phyloP scores from a whole-genome alignment of 1,284 basidiomycete genomes.

The Naganishia cerealis region DNA sequence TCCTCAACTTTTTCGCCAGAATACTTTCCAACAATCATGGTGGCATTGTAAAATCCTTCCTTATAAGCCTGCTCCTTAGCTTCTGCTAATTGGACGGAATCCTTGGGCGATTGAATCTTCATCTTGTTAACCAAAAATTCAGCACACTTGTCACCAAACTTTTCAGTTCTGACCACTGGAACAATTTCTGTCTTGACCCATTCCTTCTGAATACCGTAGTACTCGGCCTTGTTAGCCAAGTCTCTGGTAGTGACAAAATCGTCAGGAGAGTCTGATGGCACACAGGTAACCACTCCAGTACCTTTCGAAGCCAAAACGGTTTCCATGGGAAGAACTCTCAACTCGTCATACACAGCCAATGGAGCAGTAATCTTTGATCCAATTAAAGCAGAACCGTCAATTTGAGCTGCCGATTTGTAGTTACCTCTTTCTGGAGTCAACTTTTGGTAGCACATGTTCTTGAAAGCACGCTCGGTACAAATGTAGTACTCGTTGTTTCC shows the following conservation, averaged over 20 bases:
- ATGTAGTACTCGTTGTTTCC: slow-evolving; percentile 84
- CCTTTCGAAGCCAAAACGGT: slow-evolving; percentile 94
- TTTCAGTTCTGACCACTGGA: slow-evolving; percentile 82
- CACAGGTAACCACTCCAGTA: slow-evolving; percentile 96
- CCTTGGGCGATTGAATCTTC: slow-evolving; percentile 95
- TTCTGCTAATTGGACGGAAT: slow-evolving; percentile 85
- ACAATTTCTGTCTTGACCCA: slow-evolving; percentile 86
- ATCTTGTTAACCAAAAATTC: slow-evolving; percentile 79
- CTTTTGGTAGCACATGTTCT: slow-evolving; percentile 95
- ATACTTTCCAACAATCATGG: slow-evolving; percentile 84
- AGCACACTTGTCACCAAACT: slow-evolving; percentile 89
- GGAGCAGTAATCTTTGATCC: slow-evolving; percentile 91
- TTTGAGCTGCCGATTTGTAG: slow-evolving; percentile 70
- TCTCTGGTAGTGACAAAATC: slow-evolving; percentile 90
- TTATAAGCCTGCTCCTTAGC: slow-evolving; percentile 98
- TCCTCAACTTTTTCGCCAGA: slow-evolving; percentile 84
- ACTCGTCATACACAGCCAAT: slow-evolving; percentile 75
- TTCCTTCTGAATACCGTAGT: slow-evolving; percentile 87
- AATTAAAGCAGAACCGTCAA: slow-evolving; percentile 76
- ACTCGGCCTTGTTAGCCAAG: slow-evolving; percentile 93
- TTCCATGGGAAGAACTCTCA: slow-evolving; percentile 97
- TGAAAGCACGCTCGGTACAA: slow-evolving; percentile 85
- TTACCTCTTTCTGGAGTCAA: slow-evolving; percentile 73
- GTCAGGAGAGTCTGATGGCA: slow-evolving; percentile 97
- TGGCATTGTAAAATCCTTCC: slow-evolving; percentile 94